Conservation (phyloP, 2,329 filamentous ascomycete species). For the Botryotinia calthae region DNA sequence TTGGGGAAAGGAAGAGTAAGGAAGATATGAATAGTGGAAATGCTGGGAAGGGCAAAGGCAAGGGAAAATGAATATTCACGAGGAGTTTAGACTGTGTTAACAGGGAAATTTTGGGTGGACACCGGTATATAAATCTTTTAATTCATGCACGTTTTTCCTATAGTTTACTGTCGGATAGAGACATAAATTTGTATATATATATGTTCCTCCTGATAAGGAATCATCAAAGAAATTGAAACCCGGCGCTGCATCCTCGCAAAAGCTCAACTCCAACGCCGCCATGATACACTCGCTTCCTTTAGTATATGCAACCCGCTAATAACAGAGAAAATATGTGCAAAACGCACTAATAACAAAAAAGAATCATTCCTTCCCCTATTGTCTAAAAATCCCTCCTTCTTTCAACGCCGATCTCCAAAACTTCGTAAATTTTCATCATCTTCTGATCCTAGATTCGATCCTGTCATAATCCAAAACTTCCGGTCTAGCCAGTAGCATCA, state of each 20-base stretch:
- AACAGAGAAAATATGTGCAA: neutral
- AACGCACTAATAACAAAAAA: neutral
- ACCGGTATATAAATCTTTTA: neutral
- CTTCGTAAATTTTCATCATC: too few relatives aligned
- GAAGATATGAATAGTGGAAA: constrained; percentile 20
- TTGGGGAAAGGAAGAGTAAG: constrained; percentile 29
- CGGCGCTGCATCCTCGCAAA: neutral
- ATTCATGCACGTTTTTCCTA: neutral
- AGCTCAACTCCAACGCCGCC: neutral
- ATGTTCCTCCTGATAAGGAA: too few relatives aligned
- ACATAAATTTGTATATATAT: neutral
- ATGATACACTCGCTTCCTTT: neutral
- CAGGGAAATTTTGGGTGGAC: neutral
- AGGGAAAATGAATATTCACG: neutral
- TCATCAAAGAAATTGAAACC: neutral
- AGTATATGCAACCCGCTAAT: neutral
- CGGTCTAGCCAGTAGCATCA: constrained; percentile 5
- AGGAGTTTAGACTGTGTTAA: neutral
- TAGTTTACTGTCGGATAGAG: neutral
- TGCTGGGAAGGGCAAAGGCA: neutral
- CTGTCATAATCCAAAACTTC: neutral
- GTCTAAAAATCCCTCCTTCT: neutral
- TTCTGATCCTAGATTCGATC: too few relatives aligned
- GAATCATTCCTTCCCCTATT: neutral
- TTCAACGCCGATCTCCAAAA: neutral